Percentiles rank a stretch among this genome's conserved stretches.
These are phyloP conservation scores for Lizanozyma gosingica DNA, from an alignment of 1,139 yeast species.

Conservation along the genomic window DNA sequence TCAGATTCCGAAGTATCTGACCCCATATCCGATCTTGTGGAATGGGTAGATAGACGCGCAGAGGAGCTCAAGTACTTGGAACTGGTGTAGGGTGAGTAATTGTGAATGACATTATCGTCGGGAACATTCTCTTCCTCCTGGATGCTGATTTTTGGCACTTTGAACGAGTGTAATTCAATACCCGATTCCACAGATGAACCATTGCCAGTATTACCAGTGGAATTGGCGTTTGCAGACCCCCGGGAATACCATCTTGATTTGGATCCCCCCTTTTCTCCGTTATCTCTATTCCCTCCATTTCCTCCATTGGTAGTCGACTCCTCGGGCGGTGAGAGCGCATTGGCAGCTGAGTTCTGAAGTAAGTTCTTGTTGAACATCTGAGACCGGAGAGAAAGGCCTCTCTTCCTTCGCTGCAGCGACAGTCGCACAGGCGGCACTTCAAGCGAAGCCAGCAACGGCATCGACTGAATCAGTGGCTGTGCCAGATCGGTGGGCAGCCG, in stretches of 20 bases:
- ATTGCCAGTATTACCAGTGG: conserved; percentile 4
- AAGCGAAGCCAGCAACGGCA: no score
- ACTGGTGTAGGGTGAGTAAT: neutral
- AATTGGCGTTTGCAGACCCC: conserved; percentile 4
- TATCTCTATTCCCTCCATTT: conserved; percentile 20
- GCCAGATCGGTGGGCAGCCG: no score
- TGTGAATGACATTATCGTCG: neutral
- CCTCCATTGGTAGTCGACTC: conserved; percentile 6
- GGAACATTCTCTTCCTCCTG: neutral
- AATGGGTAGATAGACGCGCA: neutral
- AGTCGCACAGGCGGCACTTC: neutral
- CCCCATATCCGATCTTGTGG: neutral
- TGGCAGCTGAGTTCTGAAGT: conserved; percentile 3
- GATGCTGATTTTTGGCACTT: neutral
- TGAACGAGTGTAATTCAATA: neutral
- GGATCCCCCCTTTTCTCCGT: conserved; percentile 16
- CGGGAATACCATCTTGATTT: conserved; percentile 8
- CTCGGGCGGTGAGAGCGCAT: conserved; percentile 10
- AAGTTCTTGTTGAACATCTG: conserved; percentile 55
- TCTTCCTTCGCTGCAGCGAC: conserved; percentile 33
- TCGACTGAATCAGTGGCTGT: no score
- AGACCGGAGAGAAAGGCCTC: conserved; percentile 69
- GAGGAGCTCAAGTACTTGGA: neutral
- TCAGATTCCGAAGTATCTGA: neutral
- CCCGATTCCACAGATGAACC: neutral